These are phyloP conservation scores for Parathielavia appendiculata DNA, from an alignment of 495 filamentous ascomycete genomes.

Conservation along the genomic window DNA sequence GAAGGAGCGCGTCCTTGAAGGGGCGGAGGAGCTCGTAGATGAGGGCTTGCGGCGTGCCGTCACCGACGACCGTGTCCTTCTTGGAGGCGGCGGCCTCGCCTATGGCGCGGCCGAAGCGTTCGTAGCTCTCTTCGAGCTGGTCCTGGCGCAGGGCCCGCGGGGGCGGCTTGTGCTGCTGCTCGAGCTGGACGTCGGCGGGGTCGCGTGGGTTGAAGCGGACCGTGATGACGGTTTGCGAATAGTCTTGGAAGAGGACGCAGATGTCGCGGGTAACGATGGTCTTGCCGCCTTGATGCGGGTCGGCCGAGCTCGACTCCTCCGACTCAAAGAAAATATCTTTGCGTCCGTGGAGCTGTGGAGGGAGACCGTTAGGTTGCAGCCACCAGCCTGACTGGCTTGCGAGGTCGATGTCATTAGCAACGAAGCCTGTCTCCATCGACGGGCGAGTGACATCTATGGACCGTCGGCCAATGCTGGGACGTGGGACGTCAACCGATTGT, in stretches of 20 bases:
- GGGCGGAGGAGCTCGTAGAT: constrained; percentile 72
- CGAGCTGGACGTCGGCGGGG: constrained; percentile 62
- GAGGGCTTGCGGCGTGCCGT: constrained; percentile 72
- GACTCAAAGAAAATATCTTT: constrained; percentile 78
- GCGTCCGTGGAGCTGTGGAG: constrained; percentile 74
- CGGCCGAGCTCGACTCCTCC: constrained; percentile 67
- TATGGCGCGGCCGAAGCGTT: constrained; percentile 69
- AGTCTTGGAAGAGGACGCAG: constrained; percentile 86
- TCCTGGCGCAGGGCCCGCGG: constrained; percentile 85
- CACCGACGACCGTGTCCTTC: constrained; percentile 74
- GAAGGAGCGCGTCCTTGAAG: constrained; percentile 66
- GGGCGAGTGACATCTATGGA: constrained; percentile 64
- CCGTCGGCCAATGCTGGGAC: constrained; percentile 49
- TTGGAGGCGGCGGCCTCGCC: constrained; percentile 59
- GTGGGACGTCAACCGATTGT: constrained; percentile 65
- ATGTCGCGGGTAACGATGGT: constrained; percentile 69
- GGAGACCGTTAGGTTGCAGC: constrained; percentile 66
- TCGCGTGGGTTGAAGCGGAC: constrained; percentile 74
- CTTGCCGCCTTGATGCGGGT: constrained; percentile 55
- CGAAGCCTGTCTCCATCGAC: constrained; percentile 67
- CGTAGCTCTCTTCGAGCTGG: constrained; percentile 79
- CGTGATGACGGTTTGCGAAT: constrained; percentile 87
- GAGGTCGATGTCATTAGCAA: constrained; percentile 84
- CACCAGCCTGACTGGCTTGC: constrained; percentile 73
- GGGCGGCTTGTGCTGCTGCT: constrained; percentile 83